phyloP scores from a whole-genome alignment of 345 rosid genomes.

The Gossypium raimondii region DNA sequence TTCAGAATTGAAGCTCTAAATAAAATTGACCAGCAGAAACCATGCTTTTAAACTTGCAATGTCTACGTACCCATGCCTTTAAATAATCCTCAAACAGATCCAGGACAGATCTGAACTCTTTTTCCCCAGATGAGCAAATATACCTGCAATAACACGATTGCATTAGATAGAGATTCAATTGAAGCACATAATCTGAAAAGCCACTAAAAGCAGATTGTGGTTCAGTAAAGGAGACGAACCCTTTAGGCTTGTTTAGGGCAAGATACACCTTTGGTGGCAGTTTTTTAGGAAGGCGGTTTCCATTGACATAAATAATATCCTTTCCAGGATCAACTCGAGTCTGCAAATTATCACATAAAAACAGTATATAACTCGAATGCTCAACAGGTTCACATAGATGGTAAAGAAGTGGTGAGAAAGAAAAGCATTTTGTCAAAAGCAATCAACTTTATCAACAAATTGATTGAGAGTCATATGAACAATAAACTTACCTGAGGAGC shows the following conservation, averaged over 20 bases:
- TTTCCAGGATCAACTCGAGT: constrained; percentile 81
- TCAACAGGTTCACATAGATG: not conserved
- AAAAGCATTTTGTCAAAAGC: not conserved
- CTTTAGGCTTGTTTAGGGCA: constrained; percentile 96
- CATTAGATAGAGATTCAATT: constrained; percentile 5
- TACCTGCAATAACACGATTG: constrained; percentile 47
- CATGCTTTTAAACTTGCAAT: constrained; percentile 1
- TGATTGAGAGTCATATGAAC: not conserved
- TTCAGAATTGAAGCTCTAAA: not conserved
- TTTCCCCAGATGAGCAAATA: constrained; percentile 88
- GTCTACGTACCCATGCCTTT: constrained; percentile 59
- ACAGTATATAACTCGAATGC: not conserved
- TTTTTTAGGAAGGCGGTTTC: constrained; percentile 79
- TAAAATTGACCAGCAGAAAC: not conserved
- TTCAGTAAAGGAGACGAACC: constrained; percentile 43
- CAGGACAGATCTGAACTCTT: constrained; percentile 64
- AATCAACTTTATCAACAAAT: not conserved
- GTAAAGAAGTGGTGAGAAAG: not conserved
- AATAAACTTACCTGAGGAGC: constrained; percentile 61
- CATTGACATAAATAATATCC: constrained; percentile 82
- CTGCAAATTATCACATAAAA: constrained; percentile 33
- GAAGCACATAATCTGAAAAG: constrained; percentile 9
- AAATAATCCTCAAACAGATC: constrained; percentile 67
- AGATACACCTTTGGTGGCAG: constrained; percentile 86
- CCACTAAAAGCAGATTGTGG: not conserved